These are phyloP conservation scores for Sugiyamaella japonica DNA, from an alignment of 1,139 yeast genomes.

Conservation along the genomic window DNA sequence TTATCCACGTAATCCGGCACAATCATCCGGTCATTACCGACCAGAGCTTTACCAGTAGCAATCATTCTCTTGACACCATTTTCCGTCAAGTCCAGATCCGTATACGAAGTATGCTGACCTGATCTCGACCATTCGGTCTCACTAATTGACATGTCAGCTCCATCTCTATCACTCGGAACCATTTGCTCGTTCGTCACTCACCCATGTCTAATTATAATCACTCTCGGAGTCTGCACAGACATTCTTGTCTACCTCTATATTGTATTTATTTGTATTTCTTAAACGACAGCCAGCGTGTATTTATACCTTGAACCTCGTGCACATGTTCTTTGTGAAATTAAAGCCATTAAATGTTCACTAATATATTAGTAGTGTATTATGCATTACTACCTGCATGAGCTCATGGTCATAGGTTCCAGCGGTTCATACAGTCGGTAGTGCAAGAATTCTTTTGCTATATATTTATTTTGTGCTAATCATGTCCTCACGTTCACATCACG, in stretches of 20 bases:
- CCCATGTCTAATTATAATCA: constrained; percentile 78
- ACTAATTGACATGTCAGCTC: constrained; percentile 34
- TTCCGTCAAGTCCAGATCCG: constrained; percentile 75
- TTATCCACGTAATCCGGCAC: constrained; percentile 62
- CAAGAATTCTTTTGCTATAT: not conserved
- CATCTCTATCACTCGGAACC: no score
- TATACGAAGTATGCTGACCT: constrained; percentile 85
- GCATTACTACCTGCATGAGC: not conserved
- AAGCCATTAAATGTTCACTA: not conserved
- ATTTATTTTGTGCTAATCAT: not conserved
- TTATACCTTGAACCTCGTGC: not conserved
- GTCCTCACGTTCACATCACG: not conserved
- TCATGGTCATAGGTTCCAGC: no score
- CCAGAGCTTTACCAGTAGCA: constrained; percentile 68
- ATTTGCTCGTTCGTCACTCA: constrained; percentile 33
- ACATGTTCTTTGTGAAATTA: not conserved
- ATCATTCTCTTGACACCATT: constrained; percentile 77
- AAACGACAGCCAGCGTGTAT: not conserved
- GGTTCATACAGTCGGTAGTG: no score
- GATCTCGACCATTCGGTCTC: constrained; percentile 95
- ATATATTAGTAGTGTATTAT: not conserved
- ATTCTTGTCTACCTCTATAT: not conserved
- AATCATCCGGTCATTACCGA: constrained; percentile 61
- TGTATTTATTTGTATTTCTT: not conserved
- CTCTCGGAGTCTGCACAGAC: constrained; percentile 58